phyloP scores from a whole-genome alignment of 192 early-diverging fungal species.

The Podila horticola region DNA sequence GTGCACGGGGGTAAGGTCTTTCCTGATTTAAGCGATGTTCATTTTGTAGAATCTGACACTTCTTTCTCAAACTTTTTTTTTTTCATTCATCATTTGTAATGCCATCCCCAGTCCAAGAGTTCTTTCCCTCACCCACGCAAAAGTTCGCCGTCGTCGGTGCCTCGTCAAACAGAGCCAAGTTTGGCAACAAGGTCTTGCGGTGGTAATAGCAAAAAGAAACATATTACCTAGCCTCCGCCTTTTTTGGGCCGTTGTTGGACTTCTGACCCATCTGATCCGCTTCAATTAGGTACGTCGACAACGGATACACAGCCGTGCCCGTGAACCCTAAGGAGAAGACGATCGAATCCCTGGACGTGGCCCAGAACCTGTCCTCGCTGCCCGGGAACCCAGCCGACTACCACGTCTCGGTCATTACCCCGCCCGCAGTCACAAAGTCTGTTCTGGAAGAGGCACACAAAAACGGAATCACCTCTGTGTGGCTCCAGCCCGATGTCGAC shows the following conservation, averaged over 20 bases:
- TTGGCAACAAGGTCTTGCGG: constrained; percentile 85
- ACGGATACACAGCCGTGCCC: constrained; percentile 46
- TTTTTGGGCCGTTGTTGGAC: background rate
- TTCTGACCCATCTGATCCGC: background rate
- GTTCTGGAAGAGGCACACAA: constrained; percentile 67
- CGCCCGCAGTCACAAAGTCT: constrained; percentile 68
- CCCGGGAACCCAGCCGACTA: constrained; percentile 54
- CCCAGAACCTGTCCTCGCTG: constrained; percentile 53
- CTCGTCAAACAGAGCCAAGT: constrained; percentile 75
- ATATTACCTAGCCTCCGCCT: background rate
- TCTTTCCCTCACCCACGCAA: constrained; percentile 57
- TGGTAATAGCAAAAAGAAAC: constrained; percentile 65
- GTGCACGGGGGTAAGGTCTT: too few species aligned
- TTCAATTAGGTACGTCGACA: constrained; percentile 27
- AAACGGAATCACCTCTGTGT: constrained; percentile 71
- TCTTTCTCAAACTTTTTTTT: background rate
- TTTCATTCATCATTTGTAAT: constrained; percentile 9
- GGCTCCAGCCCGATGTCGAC: constrained; percentile 82
- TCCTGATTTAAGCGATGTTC: too few species aligned
- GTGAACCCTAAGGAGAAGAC: constrained; percentile 53
- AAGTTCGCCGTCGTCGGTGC: constrained; percentile 87
- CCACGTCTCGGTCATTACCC: constrained; percentile 76
- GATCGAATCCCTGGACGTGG: constrained; percentile 52
- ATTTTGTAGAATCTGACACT: background rate
- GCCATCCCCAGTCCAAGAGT: constrained; percentile 42